Evolutionary conservation across 352 stramenopile genomes (phyloP).

Genomic region (Thalassiosira delicatula): DNA sequence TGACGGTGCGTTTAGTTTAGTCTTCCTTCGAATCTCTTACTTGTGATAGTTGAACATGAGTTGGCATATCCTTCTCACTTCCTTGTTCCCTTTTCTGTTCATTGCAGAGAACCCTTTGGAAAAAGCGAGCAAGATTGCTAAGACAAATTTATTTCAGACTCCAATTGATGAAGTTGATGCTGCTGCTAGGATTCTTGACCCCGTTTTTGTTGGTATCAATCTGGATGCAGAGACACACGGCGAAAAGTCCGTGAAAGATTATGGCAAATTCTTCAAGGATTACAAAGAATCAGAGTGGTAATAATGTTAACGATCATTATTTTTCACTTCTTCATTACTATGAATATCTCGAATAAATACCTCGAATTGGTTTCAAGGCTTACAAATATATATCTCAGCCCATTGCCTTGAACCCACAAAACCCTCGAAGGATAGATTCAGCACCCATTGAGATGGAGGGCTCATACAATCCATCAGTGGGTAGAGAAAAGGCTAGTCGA

Average conservation of each 20-base stretch:
- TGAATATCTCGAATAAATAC: neutral
- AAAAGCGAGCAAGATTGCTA: conserved; percentile 89
- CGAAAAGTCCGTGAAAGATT: conserved; percentile 48
- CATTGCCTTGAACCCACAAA: conserved; percentile 50
- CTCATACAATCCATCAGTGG: conserved; percentile 48
- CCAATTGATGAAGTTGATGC: conserved; percentile 98
- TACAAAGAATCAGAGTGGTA: conserved; percentile 86
- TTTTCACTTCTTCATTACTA: neutral
- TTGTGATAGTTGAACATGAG: neutral
- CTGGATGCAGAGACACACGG: conserved; percentile 36
- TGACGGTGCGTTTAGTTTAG: conserved; percentile 69
- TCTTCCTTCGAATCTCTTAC: neutral
- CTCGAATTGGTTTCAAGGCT: neutral
- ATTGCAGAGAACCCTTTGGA: conserved; percentile 91
- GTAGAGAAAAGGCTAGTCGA: conserved; percentile 37
- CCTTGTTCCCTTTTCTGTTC: no score
- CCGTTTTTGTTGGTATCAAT: conserved; percentile 89
- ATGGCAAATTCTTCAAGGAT: conserved; percentile 86
- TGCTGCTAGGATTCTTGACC: conserved; percentile 93
- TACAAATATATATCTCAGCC: conserved; percentile 22
- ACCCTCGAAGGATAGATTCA: conserved; percentile 50
- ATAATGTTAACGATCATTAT: conserved; percentile 8
- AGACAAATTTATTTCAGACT: conserved; percentile 94
- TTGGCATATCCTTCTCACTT: no score
- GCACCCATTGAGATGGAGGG: conserved; percentile 4